A percentile compares a stretch with the other conserved stretches of the same genome.
Evolutionary conservation across 306 rosid genomes (phyloP).

Genomic region (Casuarina cunninghamiana): DNA sequence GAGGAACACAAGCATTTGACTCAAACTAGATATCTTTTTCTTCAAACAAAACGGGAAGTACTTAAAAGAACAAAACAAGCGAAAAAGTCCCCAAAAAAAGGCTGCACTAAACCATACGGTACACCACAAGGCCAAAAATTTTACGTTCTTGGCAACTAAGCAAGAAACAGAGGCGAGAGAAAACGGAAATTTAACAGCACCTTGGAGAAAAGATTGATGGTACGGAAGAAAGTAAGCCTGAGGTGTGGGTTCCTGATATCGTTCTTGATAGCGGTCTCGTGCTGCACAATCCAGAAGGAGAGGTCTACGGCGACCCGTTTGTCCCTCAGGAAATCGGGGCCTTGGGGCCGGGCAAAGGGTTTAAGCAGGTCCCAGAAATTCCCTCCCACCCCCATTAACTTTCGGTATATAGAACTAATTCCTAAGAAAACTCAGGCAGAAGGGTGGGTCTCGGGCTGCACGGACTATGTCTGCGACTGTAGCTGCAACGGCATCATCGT

Average conservation of each 20-base stretch:
- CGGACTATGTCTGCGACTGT: not conserved
- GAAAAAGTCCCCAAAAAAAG: not conserved
- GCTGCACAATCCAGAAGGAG: constrained; percentile 88
- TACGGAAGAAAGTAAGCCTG: constrained; percentile 78
- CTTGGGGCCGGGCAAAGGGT: constrained; percentile 71
- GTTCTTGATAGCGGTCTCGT: constrained; percentile 62
- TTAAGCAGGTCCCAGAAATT: constrained; percentile 86
- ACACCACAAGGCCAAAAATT: not conserved
- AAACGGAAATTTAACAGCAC: constrained; percentile 24
- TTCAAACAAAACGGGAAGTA: not conserved
- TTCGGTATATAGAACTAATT: constrained; percentile 23
- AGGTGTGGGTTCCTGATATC: constrained; percentile 65
- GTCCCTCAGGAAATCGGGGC: constrained; percentile 85
- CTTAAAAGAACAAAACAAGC: not conserved
- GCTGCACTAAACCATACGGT: not conserved
- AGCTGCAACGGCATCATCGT: not conserved
- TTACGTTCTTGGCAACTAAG: constrained; percentile 5
- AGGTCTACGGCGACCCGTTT: constrained; percentile 96
- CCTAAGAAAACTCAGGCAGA: constrained; percentile 13
- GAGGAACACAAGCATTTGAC: not conserved
- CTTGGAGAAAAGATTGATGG: constrained; percentile 82
- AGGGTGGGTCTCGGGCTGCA: not conserved
- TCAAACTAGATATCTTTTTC: not conserved
- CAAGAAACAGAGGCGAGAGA: not conserved
- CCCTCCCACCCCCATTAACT: constrained; percentile 77